Base-by-base conservation (phyloP, 2,329 filamentous ascomycete species). In the Colletotrichum gigasporum region DNA sequence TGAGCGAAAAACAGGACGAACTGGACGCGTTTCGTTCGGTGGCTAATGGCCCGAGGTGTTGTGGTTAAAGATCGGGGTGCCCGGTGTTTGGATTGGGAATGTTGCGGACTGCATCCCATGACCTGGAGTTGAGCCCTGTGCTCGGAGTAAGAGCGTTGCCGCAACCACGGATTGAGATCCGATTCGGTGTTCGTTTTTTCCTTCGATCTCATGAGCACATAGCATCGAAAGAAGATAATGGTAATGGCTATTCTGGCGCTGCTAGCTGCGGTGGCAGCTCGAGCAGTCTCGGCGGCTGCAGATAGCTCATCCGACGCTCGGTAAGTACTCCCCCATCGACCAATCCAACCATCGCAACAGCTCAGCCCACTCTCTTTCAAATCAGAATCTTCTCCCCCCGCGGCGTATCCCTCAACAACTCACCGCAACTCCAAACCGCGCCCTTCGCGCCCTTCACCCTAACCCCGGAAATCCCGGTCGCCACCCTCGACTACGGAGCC, bases 401-500 rank as follows among this genome's bases (percentile, higher is more conserved):
- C 3, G 59, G 59, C 2, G n/a, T 63, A 2, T 44, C 59, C 12
- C 39, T 41, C 5, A 53, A 44, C 22, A 24, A 20, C 2, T 5
- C 30, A 35, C 44, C 37, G 10, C 11, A 51, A 20, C 12, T 63
- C 0, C 35, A 51, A 20, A 63, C 59, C 9, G 10, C n/a, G 5
- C 6, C 44, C 2, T 63, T 63, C 2, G 28, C 59, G 4, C 37
- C 53, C 4, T 63, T 63, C 53, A 44, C 53, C 1, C 22, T 63
- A 5, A 51, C 53, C 0, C 59, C 44, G 44, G 58, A 58, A 41
- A 57, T 18, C 2, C 58, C 58, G 32, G 12, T 65, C 14, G 68
- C 68, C 2, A 75, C 73, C 0, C 45, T 76, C 0, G 73, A 76
- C 48, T 76, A 78, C 57, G 72, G 73, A 8, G 68, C 60, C 8